These are phyloP conservation scores for Quambalaria eucalypti DNA, from an alignment of 1,284 basidiomycete genomes.

Conservation along the genomic window DNA sequence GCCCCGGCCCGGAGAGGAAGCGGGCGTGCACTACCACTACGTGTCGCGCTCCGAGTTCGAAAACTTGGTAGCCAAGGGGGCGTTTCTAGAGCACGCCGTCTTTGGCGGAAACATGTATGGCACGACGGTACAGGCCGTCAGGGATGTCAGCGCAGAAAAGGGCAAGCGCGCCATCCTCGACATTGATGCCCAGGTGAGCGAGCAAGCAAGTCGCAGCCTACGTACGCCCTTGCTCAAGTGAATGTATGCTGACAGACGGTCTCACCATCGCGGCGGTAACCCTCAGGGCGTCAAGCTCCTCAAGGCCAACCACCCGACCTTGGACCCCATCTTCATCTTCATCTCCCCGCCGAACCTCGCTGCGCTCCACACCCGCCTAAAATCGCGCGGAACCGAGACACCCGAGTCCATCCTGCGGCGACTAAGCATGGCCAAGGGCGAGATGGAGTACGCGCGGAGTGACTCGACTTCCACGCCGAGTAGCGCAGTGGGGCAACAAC, in stretches of 20 bases:
- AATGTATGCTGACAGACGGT: not conserved
- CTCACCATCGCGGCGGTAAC: slow-evolving; percentile 2
- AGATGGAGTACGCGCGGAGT: slow-evolving; percentile 72
- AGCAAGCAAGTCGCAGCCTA: too few species aligned
- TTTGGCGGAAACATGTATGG: slow-evolving; percentile 89
- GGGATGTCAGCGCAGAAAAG: slow-evolving; percentile 49
- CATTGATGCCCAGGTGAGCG: slow-evolving; percentile 69
- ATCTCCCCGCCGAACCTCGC: slow-evolving; percentile 74
- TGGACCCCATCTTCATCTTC: slow-evolving; percentile 85
- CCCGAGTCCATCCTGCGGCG: slow-evolving; percentile 66
- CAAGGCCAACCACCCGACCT: slow-evolving; percentile 59
- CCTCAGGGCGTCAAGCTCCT: slow-evolving; percentile 56
- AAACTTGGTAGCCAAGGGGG: slow-evolving; percentile 51
- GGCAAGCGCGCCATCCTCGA: slow-evolving; percentile 73
- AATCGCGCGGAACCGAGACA: slow-evolving; percentile 75
- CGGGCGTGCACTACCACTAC: slow-evolving; percentile 62
- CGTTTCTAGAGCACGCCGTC: slow-evolving; percentile 59
- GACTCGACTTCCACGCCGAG: too few species aligned
- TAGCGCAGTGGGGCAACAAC: too few species aligned
- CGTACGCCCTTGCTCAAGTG: not conserved
- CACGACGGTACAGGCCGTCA: slow-evolving; percentile 66
- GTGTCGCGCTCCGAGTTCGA: slow-evolving; percentile 53
- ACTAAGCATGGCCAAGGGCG: slow-evolving; percentile 68
- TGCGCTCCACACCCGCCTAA: slow-evolving; percentile 54
- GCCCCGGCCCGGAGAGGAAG: slow-evolving; percentile 71